phyloP scores from a whole-genome alignment of 129 eudicot genomes.

The Pulicaria dysenterica region DNA sequence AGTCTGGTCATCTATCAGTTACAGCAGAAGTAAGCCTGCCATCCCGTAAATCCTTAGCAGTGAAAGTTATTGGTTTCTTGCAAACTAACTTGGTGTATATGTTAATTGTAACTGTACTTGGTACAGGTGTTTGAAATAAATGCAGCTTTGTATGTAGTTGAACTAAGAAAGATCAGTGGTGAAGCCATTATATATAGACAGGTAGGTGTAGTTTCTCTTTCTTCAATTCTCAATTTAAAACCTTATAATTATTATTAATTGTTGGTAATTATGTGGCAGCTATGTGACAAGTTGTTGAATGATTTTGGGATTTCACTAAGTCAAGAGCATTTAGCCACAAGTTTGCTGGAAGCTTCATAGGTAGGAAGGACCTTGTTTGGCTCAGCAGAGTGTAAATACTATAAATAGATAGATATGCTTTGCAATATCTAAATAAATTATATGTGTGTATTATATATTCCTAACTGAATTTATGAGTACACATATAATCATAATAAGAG shows the following conservation, averaged over 20 bases:
- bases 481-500: no score
- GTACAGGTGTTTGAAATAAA: conserved; percentile 88
- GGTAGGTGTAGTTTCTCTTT: conserved; percentile 35
- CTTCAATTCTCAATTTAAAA: background rate
- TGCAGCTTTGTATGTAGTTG: conserved; percentile 78
- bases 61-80: conserved; percentile 7
- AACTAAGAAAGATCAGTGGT: conserved; percentile 73
- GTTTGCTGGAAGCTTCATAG: conserved; percentile 24
- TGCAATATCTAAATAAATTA: no score
- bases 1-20: conserved; percentile 60
- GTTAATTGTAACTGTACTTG: no score
- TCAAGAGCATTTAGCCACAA: conserved; percentile 58
- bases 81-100: no score
- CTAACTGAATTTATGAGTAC: no score
- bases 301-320: conserved; percentile 69
- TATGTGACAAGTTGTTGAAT: conserved; percentile 66
- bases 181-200: conserved; percentile 75
- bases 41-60: no score
- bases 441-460: no score
- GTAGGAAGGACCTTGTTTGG: no score
- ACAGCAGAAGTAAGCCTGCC: conserved; percentile 78
- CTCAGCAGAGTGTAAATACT: no score
- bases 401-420: no score
- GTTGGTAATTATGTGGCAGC: conserved; percentile 41
- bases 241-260: no score